A percentile compares a stretch with the other conserved stretches of the same genome.
phyloP scores from a whole-genome alignment of 129 eudicot genomes.

The Helianthus annuus region DNA sequence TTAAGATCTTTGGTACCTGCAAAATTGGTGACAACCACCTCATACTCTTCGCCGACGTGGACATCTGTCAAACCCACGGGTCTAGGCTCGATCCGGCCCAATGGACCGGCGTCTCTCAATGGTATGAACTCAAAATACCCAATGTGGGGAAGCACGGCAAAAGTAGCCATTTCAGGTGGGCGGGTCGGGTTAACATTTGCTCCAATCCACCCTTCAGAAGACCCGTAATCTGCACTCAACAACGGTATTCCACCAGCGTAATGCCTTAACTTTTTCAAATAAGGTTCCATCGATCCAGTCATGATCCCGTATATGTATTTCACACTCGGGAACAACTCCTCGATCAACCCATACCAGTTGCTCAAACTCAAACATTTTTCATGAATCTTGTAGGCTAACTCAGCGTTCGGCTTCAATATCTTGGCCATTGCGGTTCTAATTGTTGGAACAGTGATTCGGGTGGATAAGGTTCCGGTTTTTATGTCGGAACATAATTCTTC shows the following conservation, averaged over 20 bases:
- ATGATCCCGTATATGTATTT: constrained; percentile 92
- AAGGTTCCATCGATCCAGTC: constrained; percentile 99
- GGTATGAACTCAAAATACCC: constrained; percentile 94
- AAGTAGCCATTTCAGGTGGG: constrained; percentile 79
- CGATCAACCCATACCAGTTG: constrained; percentile 86
- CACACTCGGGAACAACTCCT: constrained; percentile 74
- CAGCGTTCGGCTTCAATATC: constrained; percentile 72
- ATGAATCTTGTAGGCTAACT: constrained; percentile 53
- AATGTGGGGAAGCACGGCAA: constrained; percentile 83
- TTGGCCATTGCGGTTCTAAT: constrained; percentile 60
- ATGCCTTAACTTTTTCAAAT: constrained; percentile 83
- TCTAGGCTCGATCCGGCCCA: constrained; percentile 39
- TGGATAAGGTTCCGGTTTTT: constrained; percentile 50
- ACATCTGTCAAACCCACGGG: constrained; percentile 87
- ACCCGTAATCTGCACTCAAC: constrained; percentile 88
- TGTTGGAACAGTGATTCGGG: constrained; percentile 62
- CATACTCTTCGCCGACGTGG: constrained; percentile 82
- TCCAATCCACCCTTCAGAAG: constrained; percentile 98
- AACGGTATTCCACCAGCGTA: constrained; percentile 81
- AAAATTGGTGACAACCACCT: constrained; percentile 73
- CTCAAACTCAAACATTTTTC: constrained; percentile 56
- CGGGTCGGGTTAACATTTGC: constrained; percentile 77
- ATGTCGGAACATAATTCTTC: constrained; percentile 73
- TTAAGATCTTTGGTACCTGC: constrained; percentile 57
- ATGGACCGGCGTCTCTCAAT: constrained; percentile 30